phyloP scores from a whole-genome alignment of 139 green algal species.

The Astrephomene gubernaculifera region DNA sequence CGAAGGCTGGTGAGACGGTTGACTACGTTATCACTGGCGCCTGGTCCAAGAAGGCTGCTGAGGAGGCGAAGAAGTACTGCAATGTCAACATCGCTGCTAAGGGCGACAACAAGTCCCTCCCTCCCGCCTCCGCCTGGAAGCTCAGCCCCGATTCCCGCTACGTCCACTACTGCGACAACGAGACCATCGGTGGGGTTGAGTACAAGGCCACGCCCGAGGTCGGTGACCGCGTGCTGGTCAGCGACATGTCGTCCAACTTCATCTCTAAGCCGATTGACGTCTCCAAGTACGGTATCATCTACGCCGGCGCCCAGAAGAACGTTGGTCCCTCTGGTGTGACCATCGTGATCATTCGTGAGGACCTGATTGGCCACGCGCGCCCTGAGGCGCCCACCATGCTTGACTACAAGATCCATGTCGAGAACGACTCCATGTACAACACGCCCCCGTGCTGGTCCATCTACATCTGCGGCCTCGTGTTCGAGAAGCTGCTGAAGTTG shows the following conservation, averaged over 20 bases:
- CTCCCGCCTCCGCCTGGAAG: conserved; percentile 82
- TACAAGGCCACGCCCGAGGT: conserved; percentile 91
- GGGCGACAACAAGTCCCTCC: conserved; percentile 92
- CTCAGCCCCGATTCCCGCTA: conserved; percentile 87
- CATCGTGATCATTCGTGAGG: conserved; percentile 96
- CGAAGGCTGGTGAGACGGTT: conserved; percentile 54
- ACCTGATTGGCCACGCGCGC: conserved; percentile 91
- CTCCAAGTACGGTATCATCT: conserved; percentile 96
- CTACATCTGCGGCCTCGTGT: conserved; percentile 98
- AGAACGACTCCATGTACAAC: conserved; percentile 98
- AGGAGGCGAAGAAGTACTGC: conserved; percentile 88
- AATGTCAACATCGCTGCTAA: conserved; percentile 83
- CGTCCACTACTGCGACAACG: conserved; percentile 99
- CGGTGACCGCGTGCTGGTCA: conserved; percentile 80
- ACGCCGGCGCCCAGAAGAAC: conserved; percentile 99
- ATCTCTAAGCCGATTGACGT: conserved; percentile 98
- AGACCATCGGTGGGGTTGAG: conserved; percentile 99
- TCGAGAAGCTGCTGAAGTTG: conserved; percentile 88
- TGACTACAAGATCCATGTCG: conserved; percentile 89
- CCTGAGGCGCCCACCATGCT: conserved; percentile 91
- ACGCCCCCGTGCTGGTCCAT: conserved; percentile 98
- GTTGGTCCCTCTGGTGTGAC: conserved; percentile 94
- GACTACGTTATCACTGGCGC: conserved; percentile 93
- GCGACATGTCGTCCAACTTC: conserved; percentile 99
- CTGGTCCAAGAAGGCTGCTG: conserved; percentile 94